A percentile compares a stretch with the other conserved stretches of the same genome.
Conservation (phyloP, 1,284 basidiomycete species). For the Leccinum insigne region DNA sequence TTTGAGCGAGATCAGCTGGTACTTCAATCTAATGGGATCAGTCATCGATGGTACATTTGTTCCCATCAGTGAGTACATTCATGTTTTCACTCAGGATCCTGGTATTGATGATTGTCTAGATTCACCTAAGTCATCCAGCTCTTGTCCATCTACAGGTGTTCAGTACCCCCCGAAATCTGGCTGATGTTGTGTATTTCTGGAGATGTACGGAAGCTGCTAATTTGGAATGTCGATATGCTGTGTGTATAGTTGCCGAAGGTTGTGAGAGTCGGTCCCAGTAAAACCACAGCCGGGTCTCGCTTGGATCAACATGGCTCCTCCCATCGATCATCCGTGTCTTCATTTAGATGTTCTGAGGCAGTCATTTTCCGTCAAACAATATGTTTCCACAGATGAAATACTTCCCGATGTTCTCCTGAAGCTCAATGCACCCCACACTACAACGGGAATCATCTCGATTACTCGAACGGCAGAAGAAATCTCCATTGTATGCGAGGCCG, state of each 20-base stretch:
- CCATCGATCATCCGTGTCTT: constrained; percentile 45
- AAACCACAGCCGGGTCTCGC: constrained; percentile 2
- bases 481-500: constrained; percentile 53
- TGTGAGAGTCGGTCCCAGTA: not conserved
- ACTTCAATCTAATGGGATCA: constrained; percentile 68
- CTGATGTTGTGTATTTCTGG: constrained; percentile 23
- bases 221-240: not conserved
- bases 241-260: not conserved
- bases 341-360: constrained; percentile 52
- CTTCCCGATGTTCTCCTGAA: constrained; percentile 33
- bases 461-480: constrained; percentile 62
- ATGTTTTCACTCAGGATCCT: not conserved
- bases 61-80: constrained; percentile 48
- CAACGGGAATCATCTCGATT: constrained; percentile 50
- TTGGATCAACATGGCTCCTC: constrained; percentile 46
- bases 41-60: constrained; percentile 64
- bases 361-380: constrained; percentile 60
- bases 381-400: constrained; percentile 31
- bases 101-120: constrained; percentile 37
- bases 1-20: constrained; percentile 61
- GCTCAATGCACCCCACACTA: constrained; percentile 17
- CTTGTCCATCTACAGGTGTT: constrained; percentile 59
- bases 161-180: constrained; percentile 60
- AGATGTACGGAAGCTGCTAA: not conserved
- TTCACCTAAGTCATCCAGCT: constrained; percentile 42